These are phyloP conservation scores for Westerdykella sp. DNA, from an alignment of 2,329 filamentous ascomycete genomes.

Conservation along the genomic window DNA sequence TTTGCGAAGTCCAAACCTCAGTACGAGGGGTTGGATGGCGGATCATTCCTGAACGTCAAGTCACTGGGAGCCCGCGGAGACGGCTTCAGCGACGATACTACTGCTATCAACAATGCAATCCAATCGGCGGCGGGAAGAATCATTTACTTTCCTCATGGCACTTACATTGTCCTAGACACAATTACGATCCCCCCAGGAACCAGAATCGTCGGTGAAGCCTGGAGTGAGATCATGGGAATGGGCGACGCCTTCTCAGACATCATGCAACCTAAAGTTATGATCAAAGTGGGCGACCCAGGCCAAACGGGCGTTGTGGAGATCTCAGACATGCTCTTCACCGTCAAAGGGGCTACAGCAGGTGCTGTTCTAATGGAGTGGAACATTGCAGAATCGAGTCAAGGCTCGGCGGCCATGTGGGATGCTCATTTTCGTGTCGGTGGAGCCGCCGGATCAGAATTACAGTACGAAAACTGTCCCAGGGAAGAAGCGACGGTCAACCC, in stretches of 20 bases:
- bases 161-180: slow-evolving; percentile 14
- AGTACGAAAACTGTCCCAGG: slow-evolving; percentile 68
- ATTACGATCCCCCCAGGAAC: slow-evolving; percentile 10
- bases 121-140: slow-evolving; percentile 48
- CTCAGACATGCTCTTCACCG: slow-evolving; percentile 16
- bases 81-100: slow-evolving; percentile 68
- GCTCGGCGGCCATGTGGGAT: slow-evolving; percentile 60
- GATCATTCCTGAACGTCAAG: slow-evolving; percentile 51
- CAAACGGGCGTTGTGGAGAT: slow-evolving; percentile 15
- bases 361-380: slow-evolving; percentile 68
- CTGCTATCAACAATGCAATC: slow-evolving; percentile 45
- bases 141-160: slow-evolving; percentile 11
- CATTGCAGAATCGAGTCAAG: slow-evolving; percentile 34
- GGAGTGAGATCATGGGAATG: slow-evolving; percentile 10
- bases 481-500: slow-evolving; percentile 49
- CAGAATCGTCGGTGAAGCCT: slow-evolving; percentile 13
- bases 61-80: slow-evolving; percentile 61
- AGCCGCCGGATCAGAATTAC: slow-evolving; percentile 65
- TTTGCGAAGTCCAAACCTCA: slow-evolving; percentile 43
- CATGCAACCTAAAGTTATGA: slow-evolving; percentile 9
- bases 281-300: slow-evolving; percentile 13
- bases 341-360: slow-evolving; percentile 55
- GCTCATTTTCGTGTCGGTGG: slow-evolving; percentile 78
- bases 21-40: slow-evolving; percentile 43
- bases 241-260: slow-evolving; percentile 12